Evolutionary conservation across 768 basidiomycete species (phyloP), one percentile per base, ranked within the genome.

Genomic region (Pleurotus pulmonarius): DNA sequence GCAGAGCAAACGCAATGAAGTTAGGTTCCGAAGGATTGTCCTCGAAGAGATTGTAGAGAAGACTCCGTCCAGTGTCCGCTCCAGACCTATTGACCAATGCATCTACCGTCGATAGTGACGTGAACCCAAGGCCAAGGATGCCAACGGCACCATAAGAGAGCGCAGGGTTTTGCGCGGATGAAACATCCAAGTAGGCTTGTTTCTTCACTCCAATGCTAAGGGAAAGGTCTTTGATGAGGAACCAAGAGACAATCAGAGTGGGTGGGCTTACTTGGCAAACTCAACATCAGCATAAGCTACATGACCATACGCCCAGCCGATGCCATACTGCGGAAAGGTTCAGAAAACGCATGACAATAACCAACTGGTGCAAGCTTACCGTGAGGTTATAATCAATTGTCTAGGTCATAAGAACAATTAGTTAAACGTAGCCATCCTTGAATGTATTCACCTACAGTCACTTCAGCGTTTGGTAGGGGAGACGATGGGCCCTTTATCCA

Each of bases 91-190:
- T 88, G 46, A 90, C 68, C 5, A 73, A 66, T 8, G 75, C 69
- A 63, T 93, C 89, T 56, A 94, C 81, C 29, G 74, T 80, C 3
- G 92, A 94, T 41, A 94, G 81, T 15, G 82, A 80, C 38, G 83
- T 84, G 64, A 92, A 92, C 38, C 92, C 91, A 11, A 92, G 78
- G 8, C 92, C 90, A 38, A 83, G 67, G 64, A 94, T 83, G 16
- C 91, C 91, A 59, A 73, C 65, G 13, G 88, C 86, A 16, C 87
- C 88, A 63, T 87, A 90, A 3, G 76, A 75, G 22, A 90, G 73
- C 3, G 87, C 86, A 9, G 92, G 88, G 67, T 93, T 92, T 48
- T 80, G 67, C n/a, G 83, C 88, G 6, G 63, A 57, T 8, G 80
- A 75, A 9, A 80, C 85, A 58, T 88, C 87, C 55, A 93, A 70